These are phyloP conservation scores for Candida palmyrensis DNA, from an alignment of 805 yeast species.

Conservation along the genomic window DNA sequence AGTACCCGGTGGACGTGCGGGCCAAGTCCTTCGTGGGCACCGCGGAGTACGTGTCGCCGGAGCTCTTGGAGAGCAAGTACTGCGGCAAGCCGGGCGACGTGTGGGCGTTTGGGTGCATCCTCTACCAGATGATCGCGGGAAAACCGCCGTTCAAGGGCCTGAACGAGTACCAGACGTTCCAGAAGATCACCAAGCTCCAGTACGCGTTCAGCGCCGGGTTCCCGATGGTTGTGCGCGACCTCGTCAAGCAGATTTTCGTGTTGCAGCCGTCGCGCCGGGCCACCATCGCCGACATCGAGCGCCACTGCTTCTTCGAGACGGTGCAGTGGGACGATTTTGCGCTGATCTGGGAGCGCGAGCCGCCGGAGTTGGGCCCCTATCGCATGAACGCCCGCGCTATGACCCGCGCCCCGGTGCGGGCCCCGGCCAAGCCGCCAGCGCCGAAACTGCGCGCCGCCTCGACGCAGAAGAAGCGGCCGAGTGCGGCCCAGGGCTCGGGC, in stretches of 20 bases:
- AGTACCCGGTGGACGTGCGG: slow-evolving; percentile 59
- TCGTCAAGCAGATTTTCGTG: slow-evolving; percentile 62
- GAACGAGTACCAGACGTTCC: slow-evolving; percentile 77
- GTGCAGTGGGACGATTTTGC: slow-evolving; percentile 64
- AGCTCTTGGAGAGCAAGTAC: slow-evolving; percentile 65
- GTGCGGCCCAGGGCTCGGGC: slow-evolving; percentile 8
- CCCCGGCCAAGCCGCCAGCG: slow-evolving; percentile 23
- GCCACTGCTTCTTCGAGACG: slow-evolving; percentile 65
- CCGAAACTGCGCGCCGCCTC: slow-evolving; percentile 21
- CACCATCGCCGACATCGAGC: slow-evolving; percentile 50
- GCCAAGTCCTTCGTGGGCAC: slow-evolving; percentile 85
- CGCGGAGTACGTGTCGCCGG: slow-evolving; percentile 82
- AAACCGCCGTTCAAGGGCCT: slow-evolving; percentile 80
- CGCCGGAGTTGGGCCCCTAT: slow-evolving; percentile 68
- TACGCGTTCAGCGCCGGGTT: slow-evolving; percentile 66
- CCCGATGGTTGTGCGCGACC: slow-evolving; percentile 57
- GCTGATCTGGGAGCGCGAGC: slow-evolving; percentile 61
- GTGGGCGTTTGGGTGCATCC: slow-evolving; percentile 59
- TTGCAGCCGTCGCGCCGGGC: slow-evolving; percentile 68
- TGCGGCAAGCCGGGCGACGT: slow-evolving; percentile 57
- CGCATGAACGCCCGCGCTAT: slow-evolving; percentile 72
- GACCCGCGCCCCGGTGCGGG: slow-evolving; percentile 74
- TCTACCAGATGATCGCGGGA: slow-evolving; percentile 61
- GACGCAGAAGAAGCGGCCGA: slow-evolving; percentile 19
- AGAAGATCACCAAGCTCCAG: slow-evolving; percentile 73